Conservation (phyloP, 371 early-diverging fungal species). For the Mycotypha africana region DNA sequence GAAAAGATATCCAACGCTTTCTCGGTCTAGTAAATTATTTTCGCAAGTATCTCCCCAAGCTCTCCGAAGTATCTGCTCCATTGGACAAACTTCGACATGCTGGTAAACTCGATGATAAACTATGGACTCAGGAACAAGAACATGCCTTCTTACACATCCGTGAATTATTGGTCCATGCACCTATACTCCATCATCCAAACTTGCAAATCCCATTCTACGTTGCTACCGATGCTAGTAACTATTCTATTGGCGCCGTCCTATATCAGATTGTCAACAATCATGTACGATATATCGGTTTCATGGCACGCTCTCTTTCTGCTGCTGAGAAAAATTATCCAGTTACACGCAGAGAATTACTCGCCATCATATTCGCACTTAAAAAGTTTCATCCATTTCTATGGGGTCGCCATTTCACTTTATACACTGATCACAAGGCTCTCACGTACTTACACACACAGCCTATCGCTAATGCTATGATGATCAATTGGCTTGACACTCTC, state of each 20-base stretch:
- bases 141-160: slow-evolving; percentile 7
- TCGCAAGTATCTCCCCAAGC: slow-evolving; percentile 9
- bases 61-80: slow-evolving; percentile 12
- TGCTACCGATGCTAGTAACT: slow-evolving; percentile 36
- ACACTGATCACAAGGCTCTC: slow-evolving; percentile 16
- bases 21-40: slow-evolving; percentile 20
- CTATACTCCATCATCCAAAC: slow-evolving; percentile 18
- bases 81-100: slow-evolving; percentile 14
- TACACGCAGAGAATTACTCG: neutral
- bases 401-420: slow-evolving; percentile 19
- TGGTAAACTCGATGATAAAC: neutral
- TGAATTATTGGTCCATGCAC: neutral
- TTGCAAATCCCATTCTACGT: slow-evolving; percentile 18
- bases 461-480: slow-evolving; percentile 3
- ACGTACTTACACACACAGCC: slow-evolving; percentile 7
- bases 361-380: slow-evolving; percentile 15
- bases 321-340: neutral
- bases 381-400: slow-evolving; percentile 27
- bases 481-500: slow-evolving; percentile 15
- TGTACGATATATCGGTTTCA: slow-evolving; percentile 14
- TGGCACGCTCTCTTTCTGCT: slow-evolving; percentile 1
- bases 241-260: slow-evolving; percentile 30
- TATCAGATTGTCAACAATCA: slow-evolving; percentile 8
- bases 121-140: slow-evolving; percentile 6
- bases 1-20: slow-evolving; percentile 8